phyloP scores from a whole-genome alignment of 108 stramenopile species.

The Chaetoceros muelleri region DNA sequence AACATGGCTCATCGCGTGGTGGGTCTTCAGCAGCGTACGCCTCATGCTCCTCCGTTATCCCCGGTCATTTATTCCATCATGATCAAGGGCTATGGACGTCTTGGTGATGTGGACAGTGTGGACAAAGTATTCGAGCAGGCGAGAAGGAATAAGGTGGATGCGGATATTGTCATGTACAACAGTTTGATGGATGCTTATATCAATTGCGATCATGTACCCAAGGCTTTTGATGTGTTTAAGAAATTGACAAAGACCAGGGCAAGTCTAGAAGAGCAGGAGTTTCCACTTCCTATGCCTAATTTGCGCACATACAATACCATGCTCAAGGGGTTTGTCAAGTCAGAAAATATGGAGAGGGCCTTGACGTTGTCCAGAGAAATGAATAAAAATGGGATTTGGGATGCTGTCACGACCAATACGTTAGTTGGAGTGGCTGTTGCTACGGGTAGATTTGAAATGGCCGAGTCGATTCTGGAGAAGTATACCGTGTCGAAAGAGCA shows the following conservation, averaged over 20 bases:
- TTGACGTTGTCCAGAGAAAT: conserved; percentile 35
- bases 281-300: conserved; percentile 38
- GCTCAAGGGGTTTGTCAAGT: conserved; percentile 59
- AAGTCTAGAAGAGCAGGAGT: conserved; percentile 3
- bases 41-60: conserved; percentile 50
- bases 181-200: conserved; percentile 70
- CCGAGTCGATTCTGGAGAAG: conserved; percentile 39
- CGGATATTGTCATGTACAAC: conserved; percentile 33
- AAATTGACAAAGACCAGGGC: conserved; percentile 19
- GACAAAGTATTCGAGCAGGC: conserved; percentile 43
- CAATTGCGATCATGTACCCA: conserved; percentile 49
- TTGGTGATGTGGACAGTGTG: conserved; percentile 44
- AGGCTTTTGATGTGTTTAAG: conserved; percentile 38
- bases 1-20: conserved; percentile 60
- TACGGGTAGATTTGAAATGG: conserved; percentile 44
- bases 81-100: conserved; percentile 60
- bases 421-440: conserved; percentile 60
- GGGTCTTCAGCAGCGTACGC: conserved; percentile 54
- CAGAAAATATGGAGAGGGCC: conserved; percentile 29
- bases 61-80: conserved; percentile 68
- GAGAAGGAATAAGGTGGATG: conserved; percentile 22
- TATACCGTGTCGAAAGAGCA: conserved; percentile 19
- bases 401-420: conserved; percentile 74
- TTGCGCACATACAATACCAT: conserved; percentile 63
- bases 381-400: conserved; percentile 38